These are phyloP conservation scores for Zymoseptoria tritici DNA, from an alignment of 2,329 filamentous ascomycete species.

Conservation along the genomic window DNA sequence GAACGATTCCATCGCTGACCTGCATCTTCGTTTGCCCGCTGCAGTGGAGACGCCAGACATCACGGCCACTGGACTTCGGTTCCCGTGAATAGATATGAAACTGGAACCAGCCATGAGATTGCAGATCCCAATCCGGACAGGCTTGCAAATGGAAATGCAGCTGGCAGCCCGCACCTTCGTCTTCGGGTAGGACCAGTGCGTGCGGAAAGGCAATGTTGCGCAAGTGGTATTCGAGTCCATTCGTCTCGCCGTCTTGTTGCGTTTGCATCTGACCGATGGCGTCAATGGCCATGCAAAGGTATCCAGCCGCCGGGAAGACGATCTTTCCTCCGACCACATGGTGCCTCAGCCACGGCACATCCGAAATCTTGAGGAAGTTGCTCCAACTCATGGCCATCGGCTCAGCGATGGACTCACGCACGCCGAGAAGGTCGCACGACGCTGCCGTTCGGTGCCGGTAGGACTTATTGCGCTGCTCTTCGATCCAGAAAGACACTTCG, in stretches of 20 bases:
- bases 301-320: slow-evolving; percentile 26
- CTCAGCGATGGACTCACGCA: too few species aligned
- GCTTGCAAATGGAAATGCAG: neutral
- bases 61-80: neutral
- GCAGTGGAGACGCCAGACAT: neutral
- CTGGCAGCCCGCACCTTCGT: too few species aligned
- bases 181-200: too few species aligned
- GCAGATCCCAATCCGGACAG: neutral
- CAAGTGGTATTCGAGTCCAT: neutral
- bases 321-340: slow-evolving; percentile 22
- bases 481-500: too few species aligned
- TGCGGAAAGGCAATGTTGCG: too few species aligned
- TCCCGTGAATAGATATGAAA: neutral
- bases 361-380: slow-evolving; percentile 4
- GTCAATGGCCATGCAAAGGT: slow-evolving; percentile 12
- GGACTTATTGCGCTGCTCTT: too few species aligned
- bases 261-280: neutral
- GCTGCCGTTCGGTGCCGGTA: too few species aligned
- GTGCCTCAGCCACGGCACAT: slow-evolving; percentile 9
- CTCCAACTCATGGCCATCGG: too few species aligned
- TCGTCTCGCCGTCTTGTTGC: too few species aligned
- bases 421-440: neutral
- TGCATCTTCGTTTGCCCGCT: too few species aligned
- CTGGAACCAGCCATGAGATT: neutral
- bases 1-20: too few species aligned